Base-by-base conservation (phyloP, 2,329 filamentous ascomycete species). In the Cladosporium sp. region DNA sequence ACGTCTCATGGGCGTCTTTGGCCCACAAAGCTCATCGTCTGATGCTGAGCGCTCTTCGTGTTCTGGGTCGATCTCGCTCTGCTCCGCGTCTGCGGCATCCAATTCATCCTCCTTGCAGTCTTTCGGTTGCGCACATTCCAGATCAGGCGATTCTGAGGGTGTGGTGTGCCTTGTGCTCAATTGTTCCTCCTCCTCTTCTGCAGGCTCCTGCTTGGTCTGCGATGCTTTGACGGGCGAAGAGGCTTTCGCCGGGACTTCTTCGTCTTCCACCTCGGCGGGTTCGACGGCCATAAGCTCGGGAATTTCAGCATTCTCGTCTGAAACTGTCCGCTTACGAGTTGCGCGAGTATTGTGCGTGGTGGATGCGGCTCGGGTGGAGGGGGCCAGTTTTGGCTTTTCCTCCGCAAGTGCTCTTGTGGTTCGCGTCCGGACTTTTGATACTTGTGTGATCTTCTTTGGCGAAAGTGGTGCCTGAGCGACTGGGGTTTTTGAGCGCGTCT, bases 401-500 rank as follows among this genome's bases (percentile, higher is more conserved):
- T 50, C 49, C 16, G 52, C 55, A 7, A 45, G 8, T n/a, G 20
- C 35, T 12, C 25, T 38, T 27, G 49, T 54, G 22, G 38, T 53
- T 25, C 53, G 54, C 8, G 56, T 50, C 4, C 51, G 50, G 29
- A 52, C 51, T 42, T 54, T 61, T 7, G 60, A 55, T 12, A 67
- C 58, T 51, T 67, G 65, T 6, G 64, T 65, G 53, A 64, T 62
- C 58, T 68, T 68, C 57, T 67, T 67, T 4, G 66, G 62, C 22
- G 64, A 67, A 13, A 68, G 56, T 15, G 65, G 42, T 16, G 22
- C 22, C 29, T 35, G 41, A 33, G 52, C 47, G 43, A 35, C 38
- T 12, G 25, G 38, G 35, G 41, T 19, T 40, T 45, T 51, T 35
- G 36, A 18, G 20, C 36, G 33, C 16, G 47, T 43, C 19, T 52